Base-by-base conservation (phyloP, 495 filamentous ascomycete species). In the Trichocladium uniseriatum region DNA sequence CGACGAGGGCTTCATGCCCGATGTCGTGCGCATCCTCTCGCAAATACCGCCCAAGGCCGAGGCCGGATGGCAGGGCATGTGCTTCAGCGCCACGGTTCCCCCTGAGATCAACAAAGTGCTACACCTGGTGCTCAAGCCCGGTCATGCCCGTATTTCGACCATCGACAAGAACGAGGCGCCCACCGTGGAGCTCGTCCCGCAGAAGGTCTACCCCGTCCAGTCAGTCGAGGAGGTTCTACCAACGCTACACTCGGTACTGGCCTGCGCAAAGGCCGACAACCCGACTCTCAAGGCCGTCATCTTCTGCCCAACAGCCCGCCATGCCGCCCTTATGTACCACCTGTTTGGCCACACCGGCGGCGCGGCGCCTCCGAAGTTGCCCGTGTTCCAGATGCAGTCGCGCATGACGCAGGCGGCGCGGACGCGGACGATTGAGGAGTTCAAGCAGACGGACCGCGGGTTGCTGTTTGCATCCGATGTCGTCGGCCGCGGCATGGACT, bases 261-360 rank as follows among this genome's bases (percentile, higher is more conserved):
- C 59, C 43, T 95, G 94, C 74, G 92, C 96, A 74, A 92, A 84
- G 31, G 83, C 94, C 64, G 95, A 56, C 72, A 95, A 89, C 58
- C 88, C 94, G 19, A 21, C 41, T 6, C 56, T 66, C 49, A 66
- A 66, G 72, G 91, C 92, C 52, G 86, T 97, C 68, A 91, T 95
- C 73, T 97, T 97, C 84, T 92, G 90, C 77, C 94, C 94, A 76
- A 97, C 91, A 59, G 86, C 91, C 60, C 79, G 92, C 74, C 95
- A 97, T 84, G 91, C 95, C 62, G 91, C 90, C 70, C 94, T 92
- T 82, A 81, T 95, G 43, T 66, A 66, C 51, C 56, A 61, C 31
- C 15, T 66, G 32, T 66, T 66, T 83, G 62, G 88, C 85, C 62
- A 82, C 87, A 53, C 91, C 84, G 58, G 62, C 88, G 56, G 61